Percentiles rank a stretch among this genome's conserved stretches.
These are phyloP conservation scores for Boletus eberwhitei DNA, from an alignment of 768 basidiomycete species.

Conservation along the genomic window DNA sequence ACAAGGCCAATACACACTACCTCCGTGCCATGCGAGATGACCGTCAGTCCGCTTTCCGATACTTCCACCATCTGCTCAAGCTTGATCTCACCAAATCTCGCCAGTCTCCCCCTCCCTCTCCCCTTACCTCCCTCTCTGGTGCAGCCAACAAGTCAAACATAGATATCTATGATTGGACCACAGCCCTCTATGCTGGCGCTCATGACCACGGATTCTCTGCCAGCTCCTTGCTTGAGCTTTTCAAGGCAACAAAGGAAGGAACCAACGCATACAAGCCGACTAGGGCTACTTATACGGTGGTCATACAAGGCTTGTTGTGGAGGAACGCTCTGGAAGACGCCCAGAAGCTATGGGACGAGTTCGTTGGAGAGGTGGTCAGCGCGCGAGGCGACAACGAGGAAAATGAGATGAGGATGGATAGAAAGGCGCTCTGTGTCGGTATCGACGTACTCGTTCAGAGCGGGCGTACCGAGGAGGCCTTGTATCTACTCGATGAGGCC, in stretches of 20 bases:
- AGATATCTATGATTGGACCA: conserved; percentile 47
- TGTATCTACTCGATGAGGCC: conserved; percentile 47
- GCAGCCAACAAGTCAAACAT: conserved; percentile 25
- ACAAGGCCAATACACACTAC: conserved; percentile 42
- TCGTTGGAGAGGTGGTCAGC: conserved; percentile 22
- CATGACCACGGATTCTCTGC: conserved; percentile 36
- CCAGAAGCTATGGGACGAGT: conserved; percentile 40
- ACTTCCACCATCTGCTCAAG: conserved; percentile 40
- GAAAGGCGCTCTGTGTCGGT: conserved; percentile 47
- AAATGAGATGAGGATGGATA: conserved; percentile 36
- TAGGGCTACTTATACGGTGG: conserved; percentile 48
- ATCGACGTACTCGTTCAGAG: conserved; percentile 46
- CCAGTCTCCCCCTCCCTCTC: neutral
- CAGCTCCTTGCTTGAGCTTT: conserved; percentile 36
- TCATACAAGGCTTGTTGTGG: conserved; percentile 51
- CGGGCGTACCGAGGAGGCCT: conserved; percentile 44
- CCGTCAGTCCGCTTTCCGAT: conserved; percentile 44
- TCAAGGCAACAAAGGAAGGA: conserved; percentile 30
- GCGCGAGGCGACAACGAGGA: conserved; percentile 1
- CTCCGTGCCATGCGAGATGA: conserved; percentile 41
- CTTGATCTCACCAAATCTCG: conserved; percentile 20
- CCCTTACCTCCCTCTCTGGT: neutral
- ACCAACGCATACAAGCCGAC: conserved; percentile 37
- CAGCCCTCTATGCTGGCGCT: conserved; percentile 43
- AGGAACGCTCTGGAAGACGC: conserved; percentile 42